Evolutionary conservation across 2,329 filamentous ascomycete genomes (phyloP).

Genomic region (Aspergillus awamori): DNA sequence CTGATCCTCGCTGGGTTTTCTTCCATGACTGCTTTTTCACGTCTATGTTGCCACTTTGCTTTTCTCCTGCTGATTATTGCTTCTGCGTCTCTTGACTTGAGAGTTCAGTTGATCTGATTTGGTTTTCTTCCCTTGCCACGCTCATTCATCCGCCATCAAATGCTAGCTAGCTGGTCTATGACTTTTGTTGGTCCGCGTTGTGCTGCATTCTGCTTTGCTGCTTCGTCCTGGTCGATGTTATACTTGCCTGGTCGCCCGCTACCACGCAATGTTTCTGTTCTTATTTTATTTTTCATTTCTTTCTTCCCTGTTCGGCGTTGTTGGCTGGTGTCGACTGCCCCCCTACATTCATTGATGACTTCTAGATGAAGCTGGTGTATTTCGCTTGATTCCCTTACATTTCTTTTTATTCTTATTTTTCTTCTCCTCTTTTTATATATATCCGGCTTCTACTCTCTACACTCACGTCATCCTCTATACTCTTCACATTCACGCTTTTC

Average conservation of each 20-base stretch:
- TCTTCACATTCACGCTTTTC: not conserved
- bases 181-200: not conserved
- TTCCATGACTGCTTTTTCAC: no score
- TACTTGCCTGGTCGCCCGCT: not conserved
- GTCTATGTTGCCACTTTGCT: no score
- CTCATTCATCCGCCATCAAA: not conserved
- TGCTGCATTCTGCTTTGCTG: not conserved
- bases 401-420: not conserved
- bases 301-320: not conserved
- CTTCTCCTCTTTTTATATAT: not conserved
- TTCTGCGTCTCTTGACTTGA: not conserved
- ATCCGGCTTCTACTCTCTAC: no score
- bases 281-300: not conserved
- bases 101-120: not conserved
- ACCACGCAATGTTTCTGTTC: not conserved
- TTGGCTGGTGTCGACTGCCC: not conserved
- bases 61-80: conserved; percentile 70
- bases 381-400: not conserved
- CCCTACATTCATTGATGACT: not conserved
- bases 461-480: not conserved
- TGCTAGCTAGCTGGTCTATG: not conserved
- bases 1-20: no score
- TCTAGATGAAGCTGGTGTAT: not conserved
- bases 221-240: not conserved
- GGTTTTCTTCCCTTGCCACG: not conserved